Evolutionary conservation across 805 yeast species (phyloP).

Genomic region (Ogataea populi-albae): DNA sequence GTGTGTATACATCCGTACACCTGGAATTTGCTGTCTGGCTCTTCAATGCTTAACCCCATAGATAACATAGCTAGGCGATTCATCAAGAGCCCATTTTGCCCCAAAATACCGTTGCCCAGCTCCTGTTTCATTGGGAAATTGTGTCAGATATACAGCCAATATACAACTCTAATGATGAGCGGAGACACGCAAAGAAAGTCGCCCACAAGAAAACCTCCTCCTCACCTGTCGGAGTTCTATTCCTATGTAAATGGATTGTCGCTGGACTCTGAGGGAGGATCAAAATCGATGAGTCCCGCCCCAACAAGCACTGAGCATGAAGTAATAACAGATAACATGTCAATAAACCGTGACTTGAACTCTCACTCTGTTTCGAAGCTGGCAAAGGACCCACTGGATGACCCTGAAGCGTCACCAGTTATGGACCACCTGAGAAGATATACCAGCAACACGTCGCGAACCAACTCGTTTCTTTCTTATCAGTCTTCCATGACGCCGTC

Average conservation of each 20-base stretch:
- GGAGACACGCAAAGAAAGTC: constrained; percentile 16
- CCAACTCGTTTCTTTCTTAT: constrained; percentile 33
- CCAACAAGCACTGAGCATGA: constrained; percentile 2
- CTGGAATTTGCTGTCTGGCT: no score
- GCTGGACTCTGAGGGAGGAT: constrained; percentile 2
- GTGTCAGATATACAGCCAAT: constrained; percentile 6
- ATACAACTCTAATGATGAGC: constrained; percentile 6
- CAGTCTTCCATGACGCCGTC: constrained; percentile 51
- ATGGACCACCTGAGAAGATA: constrained; percentile 8
- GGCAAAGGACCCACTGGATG: not conserved
- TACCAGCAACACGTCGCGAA: constrained; percentile 13
- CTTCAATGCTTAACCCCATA: no score
- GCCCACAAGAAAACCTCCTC: constrained; percentile 35
- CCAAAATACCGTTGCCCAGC: no score
- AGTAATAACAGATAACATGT: not conserved
- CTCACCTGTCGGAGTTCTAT: constrained; percentile 61
- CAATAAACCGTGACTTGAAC: not conserved
- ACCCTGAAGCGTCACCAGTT: constrained; percentile 1
- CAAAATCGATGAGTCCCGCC: no score
- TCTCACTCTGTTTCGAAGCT: not conserved
- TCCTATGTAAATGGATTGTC: constrained; percentile 41
- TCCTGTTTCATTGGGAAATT: not conserved
- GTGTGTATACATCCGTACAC: no score
- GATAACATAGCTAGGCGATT: no score
- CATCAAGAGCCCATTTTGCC: no score